These are phyloP conservation scores for Verticillium nonalfalfae DNA, from an alignment of 2,329 filamentous ascomycete genomes.

Conservation along the genomic window DNA sequence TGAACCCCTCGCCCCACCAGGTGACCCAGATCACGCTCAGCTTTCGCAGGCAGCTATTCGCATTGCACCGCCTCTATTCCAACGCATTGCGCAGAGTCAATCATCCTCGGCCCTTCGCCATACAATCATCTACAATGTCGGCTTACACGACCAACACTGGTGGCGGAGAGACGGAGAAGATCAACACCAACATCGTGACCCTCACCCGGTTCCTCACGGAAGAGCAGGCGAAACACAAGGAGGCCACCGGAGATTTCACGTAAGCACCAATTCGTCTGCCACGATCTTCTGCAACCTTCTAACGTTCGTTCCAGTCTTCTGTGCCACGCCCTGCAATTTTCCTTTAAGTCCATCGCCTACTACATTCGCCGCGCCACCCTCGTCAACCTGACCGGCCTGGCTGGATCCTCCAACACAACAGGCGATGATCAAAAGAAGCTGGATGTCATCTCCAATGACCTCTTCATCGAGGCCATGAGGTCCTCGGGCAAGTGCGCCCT, in stretches of 20 bases:
- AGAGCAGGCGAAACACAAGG: constrained; percentile 86
- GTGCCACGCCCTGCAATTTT: constrained; percentile 96
- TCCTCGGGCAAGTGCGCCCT: constrained; percentile 86
- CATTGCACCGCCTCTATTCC: not conserved
- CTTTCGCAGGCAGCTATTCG: not conserved
- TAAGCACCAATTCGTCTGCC: constrained; percentile 37
- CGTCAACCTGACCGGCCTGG: constrained; percentile 91
- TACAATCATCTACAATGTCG: constrained; percentile 7
- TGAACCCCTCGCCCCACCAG: not conserved
- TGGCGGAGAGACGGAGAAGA: constrained; percentile 59
- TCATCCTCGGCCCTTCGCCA: not conserved
- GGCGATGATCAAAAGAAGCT: constrained; percentile 99
- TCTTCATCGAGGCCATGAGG: constrained; percentile 93
- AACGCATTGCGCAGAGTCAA: too few relatives aligned
- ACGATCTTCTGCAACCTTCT: not conserved
- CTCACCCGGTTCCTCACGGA: constrained; percentile 94
- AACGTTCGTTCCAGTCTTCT: constrained; percentile 57
- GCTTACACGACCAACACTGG: constrained; percentile 25
- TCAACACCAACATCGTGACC: constrained; percentile 95
- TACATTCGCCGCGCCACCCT: constrained; percentile 95
- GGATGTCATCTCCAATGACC: constrained; percentile 96
- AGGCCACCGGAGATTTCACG: constrained; percentile 98
- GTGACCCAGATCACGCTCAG: not conserved
- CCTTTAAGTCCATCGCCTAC: constrained; percentile 99
- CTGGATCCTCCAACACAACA: constrained; percentile 89